A percentile compares a stretch with the other conserved stretches of the same genome.
These are phyloP conservation scores for Leishmania martiniquensis DNA, from an alignment of 208 protist species.

Conservation along the genomic window DNA sequence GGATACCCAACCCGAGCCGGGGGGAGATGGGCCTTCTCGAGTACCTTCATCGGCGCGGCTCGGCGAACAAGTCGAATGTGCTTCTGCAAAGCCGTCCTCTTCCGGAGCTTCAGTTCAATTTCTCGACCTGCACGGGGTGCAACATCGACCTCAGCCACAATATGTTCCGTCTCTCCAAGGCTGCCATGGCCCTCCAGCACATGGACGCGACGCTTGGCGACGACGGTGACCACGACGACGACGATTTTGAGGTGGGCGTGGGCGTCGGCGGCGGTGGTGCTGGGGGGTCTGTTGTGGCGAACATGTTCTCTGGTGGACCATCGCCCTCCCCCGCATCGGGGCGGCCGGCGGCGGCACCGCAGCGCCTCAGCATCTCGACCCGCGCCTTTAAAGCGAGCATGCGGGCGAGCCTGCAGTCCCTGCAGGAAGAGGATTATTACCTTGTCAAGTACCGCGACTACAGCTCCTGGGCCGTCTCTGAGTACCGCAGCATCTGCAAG, in stretches of 20 bases:
- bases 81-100: conserved; percentile 74
- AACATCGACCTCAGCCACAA: conserved; percentile 85
- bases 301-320: neutral
- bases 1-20: conserved; percentile 58
- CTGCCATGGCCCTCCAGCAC: conserved; percentile 69
- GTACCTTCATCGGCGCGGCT: conserved; percentile 54
- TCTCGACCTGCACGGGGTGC: conserved; percentile 65
- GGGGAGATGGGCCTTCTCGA: conserved; percentile 76
- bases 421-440: conserved; percentile 87
- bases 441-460: conserved; percentile 87
- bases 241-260: neutral
- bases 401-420: conserved; percentile 52
- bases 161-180: conserved; percentile 78
- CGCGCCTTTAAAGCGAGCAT: conserved; percentile 64
- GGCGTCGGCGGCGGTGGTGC: neutral
- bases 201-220: conserved; percentile 63
- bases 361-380: conserved; percentile 44
- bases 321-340: neutral
- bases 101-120: conserved; percentile 78
- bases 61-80: conserved; percentile 52
- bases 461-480: conserved; percentile 61
- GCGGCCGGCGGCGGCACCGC: conserved; percentile 3
- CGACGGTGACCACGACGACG: conserved; percentile 3
- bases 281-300: neutral
- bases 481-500: conserved; percentile 61